phyloP scores from a whole-genome alignment of 2,329 filamentous ascomycete species.

The Ustulina deusta region DNA sequence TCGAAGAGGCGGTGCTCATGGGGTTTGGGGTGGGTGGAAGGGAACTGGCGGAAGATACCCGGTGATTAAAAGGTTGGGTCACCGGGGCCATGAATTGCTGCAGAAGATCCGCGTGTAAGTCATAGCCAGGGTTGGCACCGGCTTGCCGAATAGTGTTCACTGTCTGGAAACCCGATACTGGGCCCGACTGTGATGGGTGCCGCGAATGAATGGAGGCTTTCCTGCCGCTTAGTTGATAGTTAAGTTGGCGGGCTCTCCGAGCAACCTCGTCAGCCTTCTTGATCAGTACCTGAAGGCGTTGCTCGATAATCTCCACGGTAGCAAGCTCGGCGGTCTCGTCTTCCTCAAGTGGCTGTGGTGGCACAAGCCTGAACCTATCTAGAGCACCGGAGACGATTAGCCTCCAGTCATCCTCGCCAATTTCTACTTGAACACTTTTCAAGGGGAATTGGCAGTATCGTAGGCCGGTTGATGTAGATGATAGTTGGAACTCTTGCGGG shows the following conservation, averaged over 20 bases:
- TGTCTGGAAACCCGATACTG: slow-evolving; percentile 55
- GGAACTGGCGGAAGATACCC: slow-evolving; percentile 48
- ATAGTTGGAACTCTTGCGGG: slow-evolving; percentile 80
- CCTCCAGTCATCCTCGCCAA: slow-evolving; percentile 88
- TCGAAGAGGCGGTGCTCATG: slow-evolving; percentile 46
- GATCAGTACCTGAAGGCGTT: slow-evolving; percentile 79
- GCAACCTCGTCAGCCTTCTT: slow-evolving; percentile 82
- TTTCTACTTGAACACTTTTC: slow-evolving; percentile 84
- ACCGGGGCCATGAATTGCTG: slow-evolving; percentile 62
- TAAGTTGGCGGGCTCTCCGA: slow-evolving; percentile 75
- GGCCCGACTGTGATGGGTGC: slow-evolving; percentile 58
- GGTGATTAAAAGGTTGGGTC: slow-evolving; percentile 43
- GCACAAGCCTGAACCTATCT: slow-evolving; percentile 77
- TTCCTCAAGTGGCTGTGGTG: slow-evolving; percentile 83
- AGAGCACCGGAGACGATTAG: slow-evolving; percentile 85
- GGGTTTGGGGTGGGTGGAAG: slow-evolving; percentile 50
- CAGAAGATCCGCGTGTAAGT: slow-evolving; percentile 66
- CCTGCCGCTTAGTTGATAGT: slow-evolving; percentile 81
- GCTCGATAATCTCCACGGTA: slow-evolving; percentile 85
- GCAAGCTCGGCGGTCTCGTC: slow-evolving; percentile 88
- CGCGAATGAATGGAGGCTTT: slow-evolving; percentile 78
- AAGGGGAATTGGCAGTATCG: slow-evolving; percentile 85
- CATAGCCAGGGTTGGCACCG: slow-evolving; percentile 54
- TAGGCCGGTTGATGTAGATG: slow-evolving; percentile 74
- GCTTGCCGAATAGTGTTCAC: slow-evolving; percentile 50